These are phyloP conservation scores for Oropetium thomaeum DNA, from an alignment of 176 grass and related monocot genomes.

Conservation along the genomic window DNA sequence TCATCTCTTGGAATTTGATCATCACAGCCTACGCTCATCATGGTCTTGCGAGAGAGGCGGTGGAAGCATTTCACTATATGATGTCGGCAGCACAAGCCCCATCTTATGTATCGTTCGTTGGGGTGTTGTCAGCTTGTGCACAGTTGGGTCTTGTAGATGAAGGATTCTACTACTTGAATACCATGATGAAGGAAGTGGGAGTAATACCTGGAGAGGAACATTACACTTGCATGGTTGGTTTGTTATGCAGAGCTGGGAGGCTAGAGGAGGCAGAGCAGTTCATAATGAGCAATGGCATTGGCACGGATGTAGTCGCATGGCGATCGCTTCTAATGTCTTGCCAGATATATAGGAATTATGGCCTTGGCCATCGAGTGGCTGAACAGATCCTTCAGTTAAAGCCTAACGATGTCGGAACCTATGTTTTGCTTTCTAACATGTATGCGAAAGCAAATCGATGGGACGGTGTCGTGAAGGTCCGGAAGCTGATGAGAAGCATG, in stretches of 20 bases:
- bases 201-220: constrained; percentile 67
- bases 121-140: constrained; percentile 69
- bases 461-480: constrained; percentile 65
- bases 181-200: constrained; percentile 62
- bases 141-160: constrained; percentile 68
- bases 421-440: constrained; percentile 82
- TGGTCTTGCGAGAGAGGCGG: constrained; percentile 61
- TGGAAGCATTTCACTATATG: constrained; percentile 56
- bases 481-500: constrained; percentile 65
- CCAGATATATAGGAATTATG: constrained; percentile 61
- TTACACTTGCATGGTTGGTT: constrained; percentile 73
- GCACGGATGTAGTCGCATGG: constrained; percentile 67
- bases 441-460: constrained; percentile 82
- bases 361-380: constrained; percentile 62
- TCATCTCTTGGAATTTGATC: constrained; percentile 77
- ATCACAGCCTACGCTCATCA: constrained; percentile 62
- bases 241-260: constrained; percentile 61
- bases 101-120: constrained; percentile 65
- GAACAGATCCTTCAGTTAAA: constrained; percentile 64
- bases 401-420: constrained; percentile 70
- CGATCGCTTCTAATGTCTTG: constrained; percentile 68
- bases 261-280: constrained; percentile 65
- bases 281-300: constrained; percentile 52
- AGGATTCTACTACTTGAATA: constrained; percentile 74
- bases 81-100: constrained; percentile 42